These are phyloP conservation scores for Capillidium rhysosporum DNA, from an alignment of 371 early-diverging fungal genomes.

Conservation along the genomic window DNA sequence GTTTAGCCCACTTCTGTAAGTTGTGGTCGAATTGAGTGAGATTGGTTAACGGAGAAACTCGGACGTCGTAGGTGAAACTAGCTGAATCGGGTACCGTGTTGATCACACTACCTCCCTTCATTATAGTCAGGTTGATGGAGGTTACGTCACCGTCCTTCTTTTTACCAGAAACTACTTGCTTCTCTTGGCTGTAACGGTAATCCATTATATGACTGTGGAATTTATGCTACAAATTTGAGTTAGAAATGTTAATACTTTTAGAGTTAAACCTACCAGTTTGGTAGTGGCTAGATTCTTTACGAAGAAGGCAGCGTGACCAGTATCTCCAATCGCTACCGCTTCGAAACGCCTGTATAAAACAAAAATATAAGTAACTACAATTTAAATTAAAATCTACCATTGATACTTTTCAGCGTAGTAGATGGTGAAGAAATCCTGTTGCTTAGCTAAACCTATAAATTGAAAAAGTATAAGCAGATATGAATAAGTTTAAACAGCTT, in stretches of 20 bases:
- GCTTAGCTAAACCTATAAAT: constrained; percentile 21
- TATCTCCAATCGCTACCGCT: constrained; percentile 29
- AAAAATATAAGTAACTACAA: background rate
- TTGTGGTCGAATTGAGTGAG: constrained; percentile 23
- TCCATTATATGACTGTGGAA: background rate
- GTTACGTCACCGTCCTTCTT: constrained; percentile 53
- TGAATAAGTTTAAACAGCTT: background rate
- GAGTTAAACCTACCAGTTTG: constrained; percentile 22
- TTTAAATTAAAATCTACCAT: constrained; percentile 21
- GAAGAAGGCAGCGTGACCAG: constrained; percentile 63
- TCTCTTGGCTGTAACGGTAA: constrained; percentile 28
- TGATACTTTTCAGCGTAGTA: constrained; percentile 58
- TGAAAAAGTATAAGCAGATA: background rate
- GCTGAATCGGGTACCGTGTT: constrained; percentile 48
- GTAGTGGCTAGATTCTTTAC: constrained; percentile 34
- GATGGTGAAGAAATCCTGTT: constrained; percentile 21
- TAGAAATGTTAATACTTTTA: background rate
- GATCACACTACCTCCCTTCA: constrained; percentile 24
- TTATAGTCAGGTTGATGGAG: constrained; percentile 25
- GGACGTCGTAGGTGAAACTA: constrained; percentile 38
- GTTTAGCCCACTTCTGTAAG: constrained; percentile 14
- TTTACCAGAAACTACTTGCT: constrained; percentile 17
- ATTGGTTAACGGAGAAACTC: constrained; percentile 38
- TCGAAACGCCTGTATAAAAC: constrained; percentile 11
- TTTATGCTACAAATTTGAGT: background rate